Base-by-base conservation (phyloP, 169 alveolate species). In the Eimeria maxima region DNA sequence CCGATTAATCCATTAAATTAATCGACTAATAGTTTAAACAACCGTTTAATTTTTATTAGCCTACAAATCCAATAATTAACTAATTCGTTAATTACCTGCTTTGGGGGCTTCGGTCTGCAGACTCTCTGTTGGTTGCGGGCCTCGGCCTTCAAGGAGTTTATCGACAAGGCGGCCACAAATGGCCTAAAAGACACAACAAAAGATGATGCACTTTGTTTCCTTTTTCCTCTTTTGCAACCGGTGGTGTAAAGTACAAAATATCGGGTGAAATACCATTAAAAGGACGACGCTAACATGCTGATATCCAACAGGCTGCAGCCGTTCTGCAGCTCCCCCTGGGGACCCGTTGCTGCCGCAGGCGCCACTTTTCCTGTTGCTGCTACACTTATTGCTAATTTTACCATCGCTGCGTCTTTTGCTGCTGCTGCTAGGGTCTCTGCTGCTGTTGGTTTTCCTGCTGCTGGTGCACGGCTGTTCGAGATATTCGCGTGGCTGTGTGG, bases 161-260 rank as follows among this genome's bases (percentile, higher is more conserved):
- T 47, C 47, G 50, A 81, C 90, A 27, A 81, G 90, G 7, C 27
- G 47, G n/a, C 45, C 73, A 47, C 90, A 81, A n/a, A 81, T 81
- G 22, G n/a, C 90, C 90, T 81, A 73, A 24, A 16, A 33, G 38
- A 33, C 38, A 33, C 38, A 33, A 33, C 38, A 33, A 33, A 1
- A 33, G 38, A 1, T 1, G 38, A 33, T 33, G 38, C 38, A 33
- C 38, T 27, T 71, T 71, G 47, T 16, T 69, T n/a, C 27, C 18
- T 7, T 71, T 71, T 14, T 1, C 24, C 3, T 22, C 29, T 67
- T 67, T 27, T 33, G 38, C 38, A 0, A 1, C 38, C 38, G 1
- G 38, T 33, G 1, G 38, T 33, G 38, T 33, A 33, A 33, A 33
- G 1, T 33, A 33, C 38, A 33, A 33, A 1, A 33, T 33, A 33